Evolutionary conservation across 352 stramenopile genomes (phyloP).

Genomic region (Phytophthora litchii): DNA sequence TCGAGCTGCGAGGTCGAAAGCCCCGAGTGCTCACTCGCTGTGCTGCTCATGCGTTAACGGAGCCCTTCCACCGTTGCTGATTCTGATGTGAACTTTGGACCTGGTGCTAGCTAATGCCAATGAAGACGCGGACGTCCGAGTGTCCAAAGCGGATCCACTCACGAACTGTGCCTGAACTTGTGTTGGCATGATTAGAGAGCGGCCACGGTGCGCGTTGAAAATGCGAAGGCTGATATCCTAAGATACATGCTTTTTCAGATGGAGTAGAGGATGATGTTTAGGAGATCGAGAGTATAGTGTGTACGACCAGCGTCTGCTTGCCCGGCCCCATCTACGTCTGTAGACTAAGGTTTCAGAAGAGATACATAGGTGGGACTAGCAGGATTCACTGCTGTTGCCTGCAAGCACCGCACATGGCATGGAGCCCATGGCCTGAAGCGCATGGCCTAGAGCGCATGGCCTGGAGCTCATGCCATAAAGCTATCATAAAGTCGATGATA

Average conservation of each 20-base stretch:
- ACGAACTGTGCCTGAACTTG: constrained; percentile 11
- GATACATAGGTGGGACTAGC: constrained; percentile 29
- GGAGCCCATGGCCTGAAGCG: background rate
- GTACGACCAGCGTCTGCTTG: constrained; percentile 6
- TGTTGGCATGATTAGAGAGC: constrained; percentile 4
- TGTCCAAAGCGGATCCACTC: constrained; percentile 4
- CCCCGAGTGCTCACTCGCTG: constrained; percentile 9
- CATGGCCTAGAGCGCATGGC: no score
- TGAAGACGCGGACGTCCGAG: constrained; percentile 4
- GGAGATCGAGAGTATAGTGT: constrained; percentile 15
- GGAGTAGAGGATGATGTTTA: background rate
- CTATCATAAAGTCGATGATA: no score
- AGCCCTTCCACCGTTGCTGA: constrained; percentile 18
- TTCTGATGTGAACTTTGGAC: constrained; percentile 17
- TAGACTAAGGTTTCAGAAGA: constrained; percentile 28
- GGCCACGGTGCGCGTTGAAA: background rate
- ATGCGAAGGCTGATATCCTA: constrained; percentile 12
- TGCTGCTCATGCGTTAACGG: constrained; percentile 25
- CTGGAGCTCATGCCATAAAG: background rate
- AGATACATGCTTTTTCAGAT: background rate
- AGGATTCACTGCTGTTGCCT: constrained; percentile 26
- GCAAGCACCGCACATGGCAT: constrained; percentile 10
- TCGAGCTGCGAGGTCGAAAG: constrained; percentile 39
- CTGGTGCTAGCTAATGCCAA: constrained; percentile 2
- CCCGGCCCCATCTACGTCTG: constrained; percentile 11